Evolutionary conservation across 495 filamentous ascomycete species (phyloP).

Genomic region (Aspergillus ellipticus): DNA sequence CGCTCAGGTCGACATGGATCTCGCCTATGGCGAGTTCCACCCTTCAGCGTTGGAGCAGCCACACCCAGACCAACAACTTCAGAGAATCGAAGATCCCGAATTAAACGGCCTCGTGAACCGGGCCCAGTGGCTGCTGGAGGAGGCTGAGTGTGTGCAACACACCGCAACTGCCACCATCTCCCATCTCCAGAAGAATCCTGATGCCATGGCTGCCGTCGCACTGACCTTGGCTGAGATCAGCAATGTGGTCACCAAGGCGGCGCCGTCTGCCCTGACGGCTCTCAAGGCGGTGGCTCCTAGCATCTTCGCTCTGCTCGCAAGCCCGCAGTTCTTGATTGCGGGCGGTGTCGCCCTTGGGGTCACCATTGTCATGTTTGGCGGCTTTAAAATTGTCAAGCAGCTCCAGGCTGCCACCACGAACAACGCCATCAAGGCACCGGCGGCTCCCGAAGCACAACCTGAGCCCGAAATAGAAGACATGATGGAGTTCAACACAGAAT

Average conservation of each 20-base stretch:
- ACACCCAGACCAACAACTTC: conserved; percentile 23
- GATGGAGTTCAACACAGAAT: conserved; percentile 52
- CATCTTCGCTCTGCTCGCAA: conserved; percentile 80
- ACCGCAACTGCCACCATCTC: conserved; percentile 77
- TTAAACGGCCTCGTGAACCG: conserved; percentile 61
- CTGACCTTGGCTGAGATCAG: conserved; percentile 90
- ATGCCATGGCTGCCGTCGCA: conserved; percentile 91
- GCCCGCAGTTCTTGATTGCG: conserved; percentile 90
- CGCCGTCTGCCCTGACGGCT: conserved; percentile 67
- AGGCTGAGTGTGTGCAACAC: conserved; percentile 84
- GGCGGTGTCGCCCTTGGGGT: conserved; percentile 84
- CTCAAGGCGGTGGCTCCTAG: conserved; percentile 77
- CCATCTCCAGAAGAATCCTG: conserved; percentile 85
- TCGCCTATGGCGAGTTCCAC: conserved; percentile 71
- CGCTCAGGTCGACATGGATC: conserved; percentile 75
- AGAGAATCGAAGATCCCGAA: conserved; percentile 48
- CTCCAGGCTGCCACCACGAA: conserved; percentile 45
- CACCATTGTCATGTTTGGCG: conserved; percentile 90
- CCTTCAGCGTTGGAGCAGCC: conserved; percentile 33
- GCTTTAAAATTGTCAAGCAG: conserved; percentile 93
- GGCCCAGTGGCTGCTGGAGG: conserved; percentile 70
- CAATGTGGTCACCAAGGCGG: conserved; percentile 76
- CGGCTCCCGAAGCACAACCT: conserved; percentile 5
- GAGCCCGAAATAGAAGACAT: conserved; percentile 52
- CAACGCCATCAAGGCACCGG: conserved; percentile 4